These are phyloP conservation scores for Hordeum pubiflorum DNA, from an alignment of 202 grass and related monocot genomes.

Conservation along the genomic window DNA sequence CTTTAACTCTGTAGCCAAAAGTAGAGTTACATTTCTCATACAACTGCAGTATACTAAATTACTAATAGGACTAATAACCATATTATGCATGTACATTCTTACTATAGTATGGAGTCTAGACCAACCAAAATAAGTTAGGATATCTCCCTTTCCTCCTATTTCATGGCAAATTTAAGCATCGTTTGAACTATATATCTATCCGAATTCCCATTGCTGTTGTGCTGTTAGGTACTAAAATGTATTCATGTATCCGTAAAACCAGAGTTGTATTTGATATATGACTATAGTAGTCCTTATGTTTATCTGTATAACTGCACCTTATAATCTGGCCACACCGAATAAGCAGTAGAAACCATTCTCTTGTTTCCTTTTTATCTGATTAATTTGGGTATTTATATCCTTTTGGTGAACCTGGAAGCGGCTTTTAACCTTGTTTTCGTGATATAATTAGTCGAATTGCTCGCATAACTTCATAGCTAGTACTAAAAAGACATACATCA, in stretches of 20 bases:
- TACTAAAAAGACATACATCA: neutral
- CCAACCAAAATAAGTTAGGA: neutral
- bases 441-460: neutral
- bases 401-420: neutral
- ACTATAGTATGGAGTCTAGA: neutral
- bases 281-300: neutral
- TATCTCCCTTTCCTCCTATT: neutral
- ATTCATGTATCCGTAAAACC: neutral
- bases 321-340: neutral
- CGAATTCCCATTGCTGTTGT: neutral
- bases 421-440: neutral
- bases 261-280: neutral
- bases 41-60: too few species aligned
- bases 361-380: neutral
- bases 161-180: neutral
- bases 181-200: neutral
- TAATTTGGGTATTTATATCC: neutral
- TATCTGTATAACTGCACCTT: neutral
- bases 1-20: neutral
- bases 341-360: neutral
- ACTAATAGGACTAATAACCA: neutral
- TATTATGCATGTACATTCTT: neutral
- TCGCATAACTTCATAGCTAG: neutral
- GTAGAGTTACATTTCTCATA: neutral
- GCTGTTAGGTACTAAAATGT: neutral